Percentiles rank a stretch among this genome's conserved stretches.
Conservation (phyloP, 2,329 filamentous ascomycete genomes). For the Apiospora saccharicola region DNA sequence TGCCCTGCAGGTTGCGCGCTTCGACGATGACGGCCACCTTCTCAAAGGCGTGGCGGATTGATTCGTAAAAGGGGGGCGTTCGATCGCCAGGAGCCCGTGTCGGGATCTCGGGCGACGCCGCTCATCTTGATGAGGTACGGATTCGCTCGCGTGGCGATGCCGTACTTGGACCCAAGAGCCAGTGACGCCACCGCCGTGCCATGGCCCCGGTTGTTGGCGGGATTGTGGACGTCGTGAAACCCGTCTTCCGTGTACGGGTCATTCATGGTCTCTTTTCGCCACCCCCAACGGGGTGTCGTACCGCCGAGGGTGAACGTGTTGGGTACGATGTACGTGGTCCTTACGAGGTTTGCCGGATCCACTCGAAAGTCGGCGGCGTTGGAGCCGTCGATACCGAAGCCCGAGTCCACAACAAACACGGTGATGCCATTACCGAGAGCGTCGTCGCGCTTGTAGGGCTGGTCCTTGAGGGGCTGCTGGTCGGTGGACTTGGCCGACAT, state of each 20-base stretch:
- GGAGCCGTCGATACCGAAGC: background rate
- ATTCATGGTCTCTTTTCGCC: too few relatives aligned
- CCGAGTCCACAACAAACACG: background rate
- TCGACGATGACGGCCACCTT: too few relatives aligned
- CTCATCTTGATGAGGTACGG: background rate
- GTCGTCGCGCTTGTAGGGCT: background rate
- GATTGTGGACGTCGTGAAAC: too few relatives aligned
- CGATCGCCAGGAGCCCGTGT: too few relatives aligned
- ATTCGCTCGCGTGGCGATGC: background rate
- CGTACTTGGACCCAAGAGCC: conserved; percentile 1
- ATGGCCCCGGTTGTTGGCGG: too few relatives aligned
- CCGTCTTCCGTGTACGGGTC: too few relatives aligned
- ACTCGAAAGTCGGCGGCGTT: background rate
- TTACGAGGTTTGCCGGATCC: background rate
- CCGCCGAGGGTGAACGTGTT: background rate
- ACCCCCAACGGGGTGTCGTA: too few relatives aligned
- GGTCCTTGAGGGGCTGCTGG: background rate
- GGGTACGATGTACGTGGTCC: background rate
- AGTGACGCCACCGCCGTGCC: background rate
- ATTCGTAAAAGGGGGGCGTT: too few relatives aligned
- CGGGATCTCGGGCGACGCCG: too few relatives aligned
- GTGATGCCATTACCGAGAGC: background rate
- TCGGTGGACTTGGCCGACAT: background rate
- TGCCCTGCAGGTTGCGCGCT: background rate
- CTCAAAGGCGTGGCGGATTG: too few relatives aligned